A percentile compares a stretch with the other conserved stretches of the same genome.
phyloP scores from a whole-genome alignment of 2,329 filamentous ascomycete genomes.

The Venturiaceae sp. region DNA sequence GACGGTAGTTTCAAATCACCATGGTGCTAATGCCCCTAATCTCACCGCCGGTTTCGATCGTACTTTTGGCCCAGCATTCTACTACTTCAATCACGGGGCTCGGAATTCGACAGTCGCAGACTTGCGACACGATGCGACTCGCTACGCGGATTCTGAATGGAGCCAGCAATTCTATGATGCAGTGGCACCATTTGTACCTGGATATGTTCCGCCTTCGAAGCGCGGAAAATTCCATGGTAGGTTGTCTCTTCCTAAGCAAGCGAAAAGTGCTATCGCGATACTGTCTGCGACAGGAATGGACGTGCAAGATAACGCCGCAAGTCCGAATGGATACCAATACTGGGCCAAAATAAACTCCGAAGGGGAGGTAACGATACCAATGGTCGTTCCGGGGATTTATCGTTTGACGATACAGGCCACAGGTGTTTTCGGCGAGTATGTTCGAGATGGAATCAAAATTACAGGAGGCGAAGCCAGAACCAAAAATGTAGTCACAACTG shows the following conservation, averaged over 20 bases:
- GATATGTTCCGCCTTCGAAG: slow-evolving; percentile 44
- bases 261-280: slow-evolving; percentile 44
- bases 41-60: slow-evolving; percentile 56
- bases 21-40: slow-evolving; percentile 53
- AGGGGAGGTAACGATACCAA: slow-evolving; percentile 42
- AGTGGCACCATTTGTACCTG: slow-evolving; percentile 48
- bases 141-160: slow-evolving; percentile 43
- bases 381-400: slow-evolving; percentile 49
- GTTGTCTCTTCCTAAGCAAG: slow-evolving; percentile 42
- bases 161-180: slow-evolving; percentile 53
- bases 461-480: no score
- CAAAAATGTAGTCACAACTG: slow-evolving; percentile 25
- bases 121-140: slow-evolving; percentile 44
- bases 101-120: slow-evolving; percentile 34
- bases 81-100: slow-evolving; percentile 51
- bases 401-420: slow-evolving; percentile 54
- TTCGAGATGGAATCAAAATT: slow-evolving; percentile 41
- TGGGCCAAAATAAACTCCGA: slow-evolving; percentile 42
- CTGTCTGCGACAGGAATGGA: slow-evolving; percentile 42
- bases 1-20: slow-evolving; percentile 42
- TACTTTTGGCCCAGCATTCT: slow-evolving; percentile 56
- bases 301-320: slow-evolving; percentile 50
- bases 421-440: slow-evolving; percentile 51
- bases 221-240: slow-evolving; percentile 42
- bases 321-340: slow-evolving; percentile 49